Evolutionary conservation across 345 rosid genomes (phyloP), one percentile per base, ranked within the genome.

Genomic region (Atalantia buxifolia): DNA sequence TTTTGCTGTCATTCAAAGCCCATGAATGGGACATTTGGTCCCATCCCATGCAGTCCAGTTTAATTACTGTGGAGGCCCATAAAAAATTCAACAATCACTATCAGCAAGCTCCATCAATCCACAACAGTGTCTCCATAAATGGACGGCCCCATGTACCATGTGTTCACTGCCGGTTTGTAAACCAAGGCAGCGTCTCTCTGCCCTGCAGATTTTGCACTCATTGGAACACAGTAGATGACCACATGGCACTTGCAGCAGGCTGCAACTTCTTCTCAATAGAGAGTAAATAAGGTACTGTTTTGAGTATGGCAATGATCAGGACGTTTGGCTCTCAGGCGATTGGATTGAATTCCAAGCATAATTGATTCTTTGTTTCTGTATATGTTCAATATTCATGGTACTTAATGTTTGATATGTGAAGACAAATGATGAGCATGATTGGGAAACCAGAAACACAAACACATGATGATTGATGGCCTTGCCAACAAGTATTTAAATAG

Each of bases 131-230:
- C 78, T 27, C 50, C 50, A 12, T 45, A 45, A 45, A 45, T 45
- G 50, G 5, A 61, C 10, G 82, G 67, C 80, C 81, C 79, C 80
- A 75, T 57, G 6, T 19, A 45, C 9, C 85, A 78, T 83, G 77
- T 85, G 79, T 56, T 77, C 30, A 63, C 65, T 64, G 81, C 79
- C 76, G 53, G 48, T 69, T 71, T 50, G 71, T 69, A 25, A 60
- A 69, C 71, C 77, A 77, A 42, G 61, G 31, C 50, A 76, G 57
- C 60, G 8, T 48, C 69, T 60, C 30, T 48, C 3, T 38, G 57
- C 35, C 8, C 48, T 65, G 22, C 57, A n/a, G 25, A 14, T 53
- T 42, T 18, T 30, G 28, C 65, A 55, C 30, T 66, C 63, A 66
- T 24, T 35, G 57, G 33, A 66, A 62, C 71, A 31, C 64, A 12